A percentile compares a stretch with the other conserved stretches of the same genome.
Conservation (phyloP, 345 rosid genomes). For the Gossypioides kirkii region DNA sequence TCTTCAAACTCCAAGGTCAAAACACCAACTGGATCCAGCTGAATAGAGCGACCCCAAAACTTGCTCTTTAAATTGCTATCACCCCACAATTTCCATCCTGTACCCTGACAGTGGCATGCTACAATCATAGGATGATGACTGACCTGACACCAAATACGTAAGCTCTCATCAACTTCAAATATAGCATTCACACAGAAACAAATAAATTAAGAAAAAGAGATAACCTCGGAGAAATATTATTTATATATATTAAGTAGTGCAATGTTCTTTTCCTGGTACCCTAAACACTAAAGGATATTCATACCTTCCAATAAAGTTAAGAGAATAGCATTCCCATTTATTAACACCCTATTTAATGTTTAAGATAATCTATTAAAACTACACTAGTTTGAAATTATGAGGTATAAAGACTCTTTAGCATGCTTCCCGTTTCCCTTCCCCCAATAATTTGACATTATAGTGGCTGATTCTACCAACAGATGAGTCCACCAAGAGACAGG, state of each 20-base stretch:
- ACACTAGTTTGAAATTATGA: neutral
- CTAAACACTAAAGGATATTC: neutral
- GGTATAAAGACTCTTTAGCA: neutral
- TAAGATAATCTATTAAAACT: neutral
- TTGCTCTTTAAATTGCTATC: slow-evolving; percentile 96
- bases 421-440: neutral
- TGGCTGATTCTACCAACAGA: neutral
- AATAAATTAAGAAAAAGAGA: neutral
- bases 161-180: neutral
- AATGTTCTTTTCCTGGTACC: neutral
- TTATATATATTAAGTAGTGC: neutral
- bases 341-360: neutral
- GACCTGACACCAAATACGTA: slow-evolving; percentile 63
- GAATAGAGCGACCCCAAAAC: slow-evolving; percentile 99
- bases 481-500: too few relatives aligned
- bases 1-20: slow-evolving; percentile 88
- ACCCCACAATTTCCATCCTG: slow-evolving; percentile 98
- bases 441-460: neutral
- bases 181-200: neutral
- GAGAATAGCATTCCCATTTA: neutral
- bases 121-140: slow-evolving; percentile 99
- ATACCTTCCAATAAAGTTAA: neutral
- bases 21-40: slow-evolving; percentile 92
- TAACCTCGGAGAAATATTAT: neutral
- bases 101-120: slow-evolving; percentile 97